Conservation (phyloP, 352 stramenopile genomes). For the Phytophthora tubulina region DNA sequence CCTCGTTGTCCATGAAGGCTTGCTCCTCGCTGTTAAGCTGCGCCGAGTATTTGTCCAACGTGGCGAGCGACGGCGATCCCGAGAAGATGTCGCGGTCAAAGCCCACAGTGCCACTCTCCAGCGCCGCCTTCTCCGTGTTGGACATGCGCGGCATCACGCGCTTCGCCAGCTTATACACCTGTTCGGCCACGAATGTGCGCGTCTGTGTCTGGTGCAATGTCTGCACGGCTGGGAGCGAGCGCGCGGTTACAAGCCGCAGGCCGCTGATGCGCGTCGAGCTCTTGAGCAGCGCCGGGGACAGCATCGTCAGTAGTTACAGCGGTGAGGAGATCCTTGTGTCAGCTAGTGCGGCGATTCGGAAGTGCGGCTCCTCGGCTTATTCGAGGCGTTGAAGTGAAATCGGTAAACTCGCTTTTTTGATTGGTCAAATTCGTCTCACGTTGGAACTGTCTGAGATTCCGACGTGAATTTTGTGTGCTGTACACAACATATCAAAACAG, state of each 20-base stretch:
- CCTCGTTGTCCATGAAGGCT: constrained; percentile 96
- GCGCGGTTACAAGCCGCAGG: constrained; percentile 35
- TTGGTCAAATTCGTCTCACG: constrained; percentile 28
- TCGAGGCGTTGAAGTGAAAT: constrained; percentile 27
- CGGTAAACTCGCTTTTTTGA: background rate
- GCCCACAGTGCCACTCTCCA: constrained; percentile 96
- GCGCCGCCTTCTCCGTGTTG: constrained; percentile 95
- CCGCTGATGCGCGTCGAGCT: constrained; percentile 36
- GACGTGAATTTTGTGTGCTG: constrained; percentile 16
- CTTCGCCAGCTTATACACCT: constrained; percentile 94
- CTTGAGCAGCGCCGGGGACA: constrained; percentile 51
- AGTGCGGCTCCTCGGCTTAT: constrained; percentile 18
- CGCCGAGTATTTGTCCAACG: constrained; percentile 95
- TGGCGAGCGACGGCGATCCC: constrained; percentile 91
- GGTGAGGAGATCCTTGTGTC: constrained; percentile 18
- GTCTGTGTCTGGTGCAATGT: constrained; percentile 70
- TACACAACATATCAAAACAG: constrained; percentile 1
- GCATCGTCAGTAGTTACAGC: constrained; percentile 22
- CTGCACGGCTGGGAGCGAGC: constrained; percentile 63
- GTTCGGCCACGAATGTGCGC: constrained; percentile 87
- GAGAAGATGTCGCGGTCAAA: constrained; percentile 99
- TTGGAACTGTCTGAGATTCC: constrained; percentile 14
- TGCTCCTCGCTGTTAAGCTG: constrained; percentile 95
- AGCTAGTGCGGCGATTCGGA: constrained; percentile 33
- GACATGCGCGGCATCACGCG: constrained; percentile 96